phyloP scores from a whole-genome alignment of 352 stramenopile genomes.

The Pelagophyceae sp. region DNA sequence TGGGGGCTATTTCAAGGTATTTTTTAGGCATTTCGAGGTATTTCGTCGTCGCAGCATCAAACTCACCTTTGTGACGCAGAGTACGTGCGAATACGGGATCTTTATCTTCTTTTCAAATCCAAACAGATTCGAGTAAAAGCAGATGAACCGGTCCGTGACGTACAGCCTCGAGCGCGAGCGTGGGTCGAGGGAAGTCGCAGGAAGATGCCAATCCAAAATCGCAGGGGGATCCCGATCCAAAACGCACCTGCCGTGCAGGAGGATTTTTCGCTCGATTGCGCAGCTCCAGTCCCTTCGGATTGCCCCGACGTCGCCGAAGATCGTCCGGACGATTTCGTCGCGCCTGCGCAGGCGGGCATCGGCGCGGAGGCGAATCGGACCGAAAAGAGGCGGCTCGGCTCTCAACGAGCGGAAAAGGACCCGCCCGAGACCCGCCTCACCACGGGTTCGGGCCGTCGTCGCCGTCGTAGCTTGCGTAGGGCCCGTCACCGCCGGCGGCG shows the following conservation, averaged over 20 bases:
- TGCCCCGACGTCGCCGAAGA: conserved; percentile 22
- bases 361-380: too few species aligned
- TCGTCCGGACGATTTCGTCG: conserved; percentile 26
- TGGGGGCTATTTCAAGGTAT: conserved; percentile 8
- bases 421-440: too few species aligned
- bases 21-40: neutral
- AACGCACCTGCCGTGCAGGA: conserved; percentile 34
- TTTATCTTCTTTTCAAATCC: conserved; percentile 40
- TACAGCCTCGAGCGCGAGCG: too few species aligned
- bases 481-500: too few species aligned
- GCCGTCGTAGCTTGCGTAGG: too few species aligned
- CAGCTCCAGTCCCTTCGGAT: conserved; percentile 30
- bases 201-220: neutral
- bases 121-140: conserved; percentile 39
- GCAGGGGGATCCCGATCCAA: neutral
- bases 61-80: conserved; percentile 20
- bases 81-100: conserved; percentile 31
- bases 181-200: too few species aligned
- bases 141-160: conserved; percentile 31
- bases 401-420: too few species aligned
- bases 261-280: conserved; percentile 32
- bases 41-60: neutral
- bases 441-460: too few species aligned
- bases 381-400: too few species aligned
- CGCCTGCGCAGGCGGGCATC: too few species aligned